Evolutionary conservation across 768 basidiomycete genomes (phyloP), one percentile per base, ranked within the genome.

Genomic region (Leucosporidium yakuticum): DNA sequence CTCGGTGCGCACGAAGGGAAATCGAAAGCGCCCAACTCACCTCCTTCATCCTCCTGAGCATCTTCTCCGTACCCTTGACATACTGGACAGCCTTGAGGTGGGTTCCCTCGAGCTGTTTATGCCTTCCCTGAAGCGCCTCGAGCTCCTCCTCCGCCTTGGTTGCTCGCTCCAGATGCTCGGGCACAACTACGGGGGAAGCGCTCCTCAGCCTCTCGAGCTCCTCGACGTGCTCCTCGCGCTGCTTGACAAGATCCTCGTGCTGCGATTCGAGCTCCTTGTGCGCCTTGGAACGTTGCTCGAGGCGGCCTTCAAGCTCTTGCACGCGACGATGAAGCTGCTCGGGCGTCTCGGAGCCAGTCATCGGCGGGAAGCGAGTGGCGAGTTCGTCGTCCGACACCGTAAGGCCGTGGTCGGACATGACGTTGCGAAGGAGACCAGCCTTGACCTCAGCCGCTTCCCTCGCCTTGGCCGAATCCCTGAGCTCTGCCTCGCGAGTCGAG

Each of bases 41-140:
- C 64, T 94, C 95, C 79, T 92, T 90, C 88, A 97, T 91, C 74
- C 88, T 86, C 73, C 92, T 86, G 83, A 97, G 89, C 86, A 98
- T 92, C 81, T 94, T 96, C 79, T 98, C 96, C 2, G 94, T 97
- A 55, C 91, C 91, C 84, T 97, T 98, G 74, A 97, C 93, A 80
- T 96, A 97, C 77, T 92, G 89, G 64, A 98, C 94, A 20, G 96
- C 95, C 61, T 94, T 85, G 76, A 93, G 89, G 79, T 99, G 98
- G 76, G 97, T 95, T 57, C 89, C 86, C 79, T 98, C 94, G 79
- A 98, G 85, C 77, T 93, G 89, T 29, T 85, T 82, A 59, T 77
- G 72, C 5, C 68, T 60, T 12, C 60, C 69, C 67, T 76, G 73
- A 7, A 75, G 63, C 14, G 71, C 70, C 11, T 64, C 74, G 27